Percentiles rank a stretch among this genome's conserved stretches.
Conservation (phyloP, 805 yeast species). For the Metschnikowia baotianmanensis region DNA sequence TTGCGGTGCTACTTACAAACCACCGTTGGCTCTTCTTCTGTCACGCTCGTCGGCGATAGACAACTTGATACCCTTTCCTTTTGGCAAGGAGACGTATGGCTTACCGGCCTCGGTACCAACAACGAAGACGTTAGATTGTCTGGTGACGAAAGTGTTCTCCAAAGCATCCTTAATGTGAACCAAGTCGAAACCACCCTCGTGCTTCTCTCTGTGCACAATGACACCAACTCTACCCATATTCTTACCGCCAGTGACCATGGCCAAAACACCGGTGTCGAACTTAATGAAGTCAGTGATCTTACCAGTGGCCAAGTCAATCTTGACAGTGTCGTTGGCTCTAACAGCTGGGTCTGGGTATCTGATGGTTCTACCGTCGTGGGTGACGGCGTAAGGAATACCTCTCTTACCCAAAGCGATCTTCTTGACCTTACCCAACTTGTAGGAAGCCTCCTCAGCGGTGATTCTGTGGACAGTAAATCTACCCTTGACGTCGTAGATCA, state of each 20-base stretch:
- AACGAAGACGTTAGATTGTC: conserved; percentile 89
- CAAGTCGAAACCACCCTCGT: conserved; percentile 97
- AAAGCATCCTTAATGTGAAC: conserved; percentile 94
- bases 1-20: conserved; percentile 22
- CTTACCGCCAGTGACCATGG: conserved; percentile 96
- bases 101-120: conserved; percentile 89
- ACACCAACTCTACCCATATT: conserved; percentile 98
- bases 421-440: conserved; percentile 98
- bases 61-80: conserved; percentile 98
- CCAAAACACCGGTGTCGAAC: conserved; percentile 87
- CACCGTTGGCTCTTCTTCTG: conserved; percentile 84
- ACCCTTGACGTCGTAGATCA: conserved; percentile 97
- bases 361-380: conserved; percentile 99
- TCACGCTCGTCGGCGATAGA: conserved; percentile 97
- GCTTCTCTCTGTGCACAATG: conserved; percentile 93
- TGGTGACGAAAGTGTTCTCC: conserved; percentile 94
- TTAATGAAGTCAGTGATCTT: conserved; percentile 86
- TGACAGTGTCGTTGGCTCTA: conserved; percentile 97
- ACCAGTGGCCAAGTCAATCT: conserved; percentile 94
- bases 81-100: conserved; percentile 93
- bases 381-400: conserved; percentile 97
- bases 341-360: conserved; percentile 98
- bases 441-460: conserved; percentile 96
- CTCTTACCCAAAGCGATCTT: conserved; percentile 97
- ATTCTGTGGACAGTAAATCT: conserved; percentile 99